phyloP scores from a whole-genome alignment of 352 stramenopile species.

The Globisporangium camurandrum region DNA sequence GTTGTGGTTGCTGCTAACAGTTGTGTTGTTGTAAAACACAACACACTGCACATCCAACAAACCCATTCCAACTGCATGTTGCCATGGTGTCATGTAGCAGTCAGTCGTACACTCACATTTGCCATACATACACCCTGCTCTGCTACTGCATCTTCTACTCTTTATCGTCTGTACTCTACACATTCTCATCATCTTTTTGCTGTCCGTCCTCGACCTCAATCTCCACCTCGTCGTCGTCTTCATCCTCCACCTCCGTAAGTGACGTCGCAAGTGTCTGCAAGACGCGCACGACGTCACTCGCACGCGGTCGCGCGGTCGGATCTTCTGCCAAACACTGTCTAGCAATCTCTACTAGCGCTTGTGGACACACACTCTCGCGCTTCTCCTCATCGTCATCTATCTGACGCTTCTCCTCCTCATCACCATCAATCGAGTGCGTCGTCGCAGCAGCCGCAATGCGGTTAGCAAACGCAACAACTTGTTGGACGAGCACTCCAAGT shows the following conservation, averaged over 20 bases:
- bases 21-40: too few species aligned
- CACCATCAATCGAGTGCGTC: too few species aligned
- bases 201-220: not conserved
- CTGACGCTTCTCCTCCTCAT: slow-evolving; percentile 10
- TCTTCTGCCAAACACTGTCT: not conserved
- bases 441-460: not conserved
- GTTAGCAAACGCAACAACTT: slow-evolving; percentile 2
- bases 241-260: slow-evolving; percentile 1
- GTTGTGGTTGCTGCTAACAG: too few species aligned
- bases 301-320: not conserved
- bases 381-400: not conserved
- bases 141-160: too few species aligned
- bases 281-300: not conserved
- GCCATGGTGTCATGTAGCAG: too few species aligned
- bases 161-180: slow-evolving; percentile 19
- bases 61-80: too few species aligned
- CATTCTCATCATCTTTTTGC: not conserved
- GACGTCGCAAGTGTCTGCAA: too few species aligned
- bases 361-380: not conserved
- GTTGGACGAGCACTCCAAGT: slow-evolving; percentile 3
- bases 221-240: not conserved
- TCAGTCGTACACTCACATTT: too few species aligned
- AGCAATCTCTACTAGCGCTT: not conserved
- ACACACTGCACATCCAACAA: too few species aligned
- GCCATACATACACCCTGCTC: too few species aligned